phyloP scores from a whole-genome alignment of 192 early-diverging fungal genomes.

The Dissophora ornata region DNA sequence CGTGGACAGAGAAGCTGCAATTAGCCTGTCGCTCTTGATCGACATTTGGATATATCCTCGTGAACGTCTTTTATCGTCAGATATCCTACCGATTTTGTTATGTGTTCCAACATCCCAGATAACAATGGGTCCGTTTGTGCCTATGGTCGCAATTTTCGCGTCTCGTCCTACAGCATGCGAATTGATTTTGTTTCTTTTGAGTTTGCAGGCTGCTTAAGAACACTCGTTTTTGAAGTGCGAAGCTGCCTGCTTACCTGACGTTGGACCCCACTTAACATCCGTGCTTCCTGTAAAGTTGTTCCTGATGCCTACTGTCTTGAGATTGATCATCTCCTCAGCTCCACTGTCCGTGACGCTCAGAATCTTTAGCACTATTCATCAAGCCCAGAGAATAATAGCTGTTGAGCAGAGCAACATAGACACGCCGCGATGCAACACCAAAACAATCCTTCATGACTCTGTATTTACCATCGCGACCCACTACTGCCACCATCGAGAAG shows the following conservation, averaged over 20 bases:
- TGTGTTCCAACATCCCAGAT: constrained; percentile 74
- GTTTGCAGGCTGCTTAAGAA: too few relatives aligned
- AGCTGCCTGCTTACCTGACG: constrained; percentile 13
- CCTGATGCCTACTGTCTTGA: constrained; percentile 67
- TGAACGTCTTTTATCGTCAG: neutral
- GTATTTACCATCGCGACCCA: constrained; percentile 73
- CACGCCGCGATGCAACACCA: neutral
- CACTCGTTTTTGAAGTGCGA: too few relatives aligned
- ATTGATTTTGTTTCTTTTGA: neutral
- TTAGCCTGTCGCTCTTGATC: neutral
- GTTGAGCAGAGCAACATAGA: neutral
- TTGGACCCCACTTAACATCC: constrained; percentile 84
- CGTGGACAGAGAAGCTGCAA: neutral
- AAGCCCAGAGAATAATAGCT: neutral
- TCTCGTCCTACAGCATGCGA: constrained; percentile 53
- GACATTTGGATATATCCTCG: neutral
- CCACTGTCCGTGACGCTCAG: constrained; percentile 63
- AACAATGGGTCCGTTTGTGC: constrained; percentile 76
- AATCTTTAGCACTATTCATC: constrained; percentile 73
- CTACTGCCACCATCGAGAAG: constrained; percentile 68
- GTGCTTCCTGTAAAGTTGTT: constrained; percentile 70
- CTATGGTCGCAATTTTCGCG: constrained; percentile 76
- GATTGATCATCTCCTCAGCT: constrained; percentile 71
- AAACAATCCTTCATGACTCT: neutral
- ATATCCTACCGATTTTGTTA: constrained; percentile 39